Percentiles rank a stretch among this genome's conserved stretches.
phyloP scores from a whole-genome alignment of 305 asterid genomes.

The Fraxinus platypoda region DNA sequence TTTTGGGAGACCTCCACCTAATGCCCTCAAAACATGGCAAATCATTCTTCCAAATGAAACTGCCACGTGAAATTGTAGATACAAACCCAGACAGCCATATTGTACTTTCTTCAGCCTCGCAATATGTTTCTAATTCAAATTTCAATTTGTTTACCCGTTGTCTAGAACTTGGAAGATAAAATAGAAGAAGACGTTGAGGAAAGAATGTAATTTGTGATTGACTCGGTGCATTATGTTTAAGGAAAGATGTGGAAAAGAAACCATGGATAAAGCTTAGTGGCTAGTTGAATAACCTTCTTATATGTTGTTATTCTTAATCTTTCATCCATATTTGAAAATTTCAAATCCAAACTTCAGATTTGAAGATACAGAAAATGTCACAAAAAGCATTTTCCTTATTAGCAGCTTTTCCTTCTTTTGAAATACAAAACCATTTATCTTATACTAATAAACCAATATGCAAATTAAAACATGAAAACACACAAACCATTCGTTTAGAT shows the following conservation, averaged over 20 bases:
- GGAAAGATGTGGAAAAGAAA: not conserved
- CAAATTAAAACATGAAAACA: constrained; percentile 2
- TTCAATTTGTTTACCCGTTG: not conserved
- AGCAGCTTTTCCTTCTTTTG: constrained; percentile 7
- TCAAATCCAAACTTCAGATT: not conserved
- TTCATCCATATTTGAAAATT: not conserved
- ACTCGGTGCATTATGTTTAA: not conserved
- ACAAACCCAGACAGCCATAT: not conserved
- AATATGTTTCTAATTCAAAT: not conserved
- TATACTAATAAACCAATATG: not conserved
- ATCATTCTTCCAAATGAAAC: not conserved
- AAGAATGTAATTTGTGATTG: not conserved
- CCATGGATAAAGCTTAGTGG: not conserved
- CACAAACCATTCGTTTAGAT: not conserved
- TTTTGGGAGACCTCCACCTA: not conserved
- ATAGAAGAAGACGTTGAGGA: not conserved
- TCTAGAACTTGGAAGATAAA: not conserved
- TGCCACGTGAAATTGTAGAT: not conserved
- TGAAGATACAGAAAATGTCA: not conserved
- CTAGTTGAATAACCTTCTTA: not conserved
- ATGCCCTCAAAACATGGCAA: not conserved
- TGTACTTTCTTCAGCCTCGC: constrained; percentile 14
- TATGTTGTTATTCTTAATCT: not conserved
- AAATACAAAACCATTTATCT: not conserved
- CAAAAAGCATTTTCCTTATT: not conserved